Conservation (phyloP, 306 rosid genomes). For the Prunus dulcis region DNA sequence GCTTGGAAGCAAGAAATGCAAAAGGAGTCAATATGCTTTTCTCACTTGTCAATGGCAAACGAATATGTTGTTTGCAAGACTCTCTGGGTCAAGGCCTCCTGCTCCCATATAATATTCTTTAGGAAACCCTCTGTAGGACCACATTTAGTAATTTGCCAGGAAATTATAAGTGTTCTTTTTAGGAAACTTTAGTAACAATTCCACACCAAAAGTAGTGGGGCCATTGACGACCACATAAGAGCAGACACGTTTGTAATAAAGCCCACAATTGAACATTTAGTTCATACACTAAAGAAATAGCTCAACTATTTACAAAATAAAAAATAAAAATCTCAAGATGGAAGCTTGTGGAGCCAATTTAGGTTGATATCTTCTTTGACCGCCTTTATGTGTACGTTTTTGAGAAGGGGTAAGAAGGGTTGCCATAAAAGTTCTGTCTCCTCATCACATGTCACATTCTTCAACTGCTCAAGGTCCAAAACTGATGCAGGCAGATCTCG, state of each 20-base stretch:
- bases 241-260: no score
- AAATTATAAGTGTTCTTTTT: no score
- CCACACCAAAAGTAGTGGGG: no score
- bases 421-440: slow-evolving; percentile 11
- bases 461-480: slow-evolving; percentile 30
- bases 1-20: background rate
- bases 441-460: slow-evolving; percentile 41
- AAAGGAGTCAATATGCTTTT: background rate
- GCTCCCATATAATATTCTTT: no score
- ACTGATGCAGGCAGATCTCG: slow-evolving; percentile 43
- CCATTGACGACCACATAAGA: no score
- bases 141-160: background rate
- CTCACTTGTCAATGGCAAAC: no score
- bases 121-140: background rate
- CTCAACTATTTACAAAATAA: no score
- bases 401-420: background rate
- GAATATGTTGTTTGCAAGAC: background rate
- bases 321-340: background rate
- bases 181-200: no score
- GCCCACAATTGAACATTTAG: no score
- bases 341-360: slow-evolving; percentile 14
- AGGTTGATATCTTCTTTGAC: slow-evolving; percentile 10
- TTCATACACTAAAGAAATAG: no score
- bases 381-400: background rate
- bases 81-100: background rate